These are phyloP conservation scores for Lasiodiplodia sp. DNA, from an alignment of 2,329 filamentous ascomycete species.

Conservation along the genomic window DNA sequence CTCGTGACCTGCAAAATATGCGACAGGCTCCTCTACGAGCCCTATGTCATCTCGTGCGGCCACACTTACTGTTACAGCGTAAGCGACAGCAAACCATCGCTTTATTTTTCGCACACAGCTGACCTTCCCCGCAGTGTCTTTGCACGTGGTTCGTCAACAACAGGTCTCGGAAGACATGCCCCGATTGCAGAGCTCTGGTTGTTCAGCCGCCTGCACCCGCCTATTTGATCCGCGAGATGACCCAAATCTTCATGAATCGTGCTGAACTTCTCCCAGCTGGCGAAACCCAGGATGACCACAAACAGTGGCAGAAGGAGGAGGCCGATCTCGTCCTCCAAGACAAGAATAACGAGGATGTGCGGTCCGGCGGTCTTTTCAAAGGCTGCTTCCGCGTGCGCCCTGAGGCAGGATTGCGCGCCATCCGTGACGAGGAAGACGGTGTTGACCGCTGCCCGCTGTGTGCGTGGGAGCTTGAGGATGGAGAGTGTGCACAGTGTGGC, in stretches of 20 bases:
- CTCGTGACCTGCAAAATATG: conserved; percentile 74
- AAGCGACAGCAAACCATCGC: conserved; percentile 39
- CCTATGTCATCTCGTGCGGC: conserved; percentile 71
- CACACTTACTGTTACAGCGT: conserved; percentile 77
- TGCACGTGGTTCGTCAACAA: conserved; percentile 63
- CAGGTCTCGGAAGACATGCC: conserved; percentile 69
- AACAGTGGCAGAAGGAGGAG: conserved; percentile 65
- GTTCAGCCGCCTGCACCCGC: conserved; percentile 68
- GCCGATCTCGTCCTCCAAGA: conserved; percentile 66
- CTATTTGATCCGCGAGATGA: conserved; percentile 71
- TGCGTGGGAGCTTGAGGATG: conserved; percentile 69
- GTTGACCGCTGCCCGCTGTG: conserved; percentile 70
- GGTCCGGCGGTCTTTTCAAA: conserved; percentile 67
- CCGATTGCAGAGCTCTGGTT: conserved; percentile 69
- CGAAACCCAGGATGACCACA: conserved; percentile 69
- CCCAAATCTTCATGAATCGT: conserved; percentile 67
- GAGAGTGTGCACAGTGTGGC: conserved; percentile 62
- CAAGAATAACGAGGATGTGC: conserved; percentile 59
- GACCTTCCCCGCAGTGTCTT: conserved; percentile 58
- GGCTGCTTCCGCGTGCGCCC: conserved; percentile 60
- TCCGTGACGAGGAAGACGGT: conserved; percentile 58
- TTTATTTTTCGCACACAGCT: conserved; percentile 38
- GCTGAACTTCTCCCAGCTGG: conserved; percentile 68
- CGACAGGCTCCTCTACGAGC: conserved; percentile 72
- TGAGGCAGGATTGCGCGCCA: conserved; percentile 16